Evolutionary conservation across 1,284 basidiomycete genomes (phyloP), one percentile per base, ranked within the genome.

Genomic region (Sutorius eximius): DNA sequence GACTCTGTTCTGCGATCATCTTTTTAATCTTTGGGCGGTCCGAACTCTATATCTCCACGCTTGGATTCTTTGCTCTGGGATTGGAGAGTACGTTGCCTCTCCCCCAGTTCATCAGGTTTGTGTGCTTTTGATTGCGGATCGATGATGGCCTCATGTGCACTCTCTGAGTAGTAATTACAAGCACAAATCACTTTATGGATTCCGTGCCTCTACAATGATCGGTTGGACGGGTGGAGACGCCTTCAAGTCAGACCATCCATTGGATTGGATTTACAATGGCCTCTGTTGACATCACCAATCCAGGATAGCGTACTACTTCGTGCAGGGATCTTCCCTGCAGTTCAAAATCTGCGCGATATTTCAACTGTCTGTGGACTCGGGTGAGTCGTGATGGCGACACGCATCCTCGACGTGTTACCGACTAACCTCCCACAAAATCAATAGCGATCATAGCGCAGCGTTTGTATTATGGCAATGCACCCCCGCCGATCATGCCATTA

Each of bases 211-310:
- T 3, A 94, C 93, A 0, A 71, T 94, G 43, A 67, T 91, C 34
- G 91, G 91, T 22, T 93, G 91, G 91, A 74, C 83, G 44, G 89
- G 86, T 52, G 90, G 90, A 59, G 91, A 93, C 71, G 71, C 82
- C 9, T 92, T 87, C 81, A 93, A 93, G 91, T 91, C 61, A 62
- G 80, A 58, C 47, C 51, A 42, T 51, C 47, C 45, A 51, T 58
- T 54, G 46, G 42, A 51, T 58, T 54, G 46, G 42, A 37, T 59
- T 55, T 54, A 34, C 22, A 45, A 46, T 40, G 47, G 52, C 33
- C 37, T 50, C 49, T 27, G 45, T 55, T 62, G 43, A 63, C 56
- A 46, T 56, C 59, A 46, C 52, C 34, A 24, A 53, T 49, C 34
- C 61, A 92, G 90, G 68, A 82, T 85, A n/a, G 77, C 78, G 5